Evolutionary conservation across 2,329 filamentous ascomycete species (phyloP).

Genomic region (Xylariaceae sp.): DNA sequence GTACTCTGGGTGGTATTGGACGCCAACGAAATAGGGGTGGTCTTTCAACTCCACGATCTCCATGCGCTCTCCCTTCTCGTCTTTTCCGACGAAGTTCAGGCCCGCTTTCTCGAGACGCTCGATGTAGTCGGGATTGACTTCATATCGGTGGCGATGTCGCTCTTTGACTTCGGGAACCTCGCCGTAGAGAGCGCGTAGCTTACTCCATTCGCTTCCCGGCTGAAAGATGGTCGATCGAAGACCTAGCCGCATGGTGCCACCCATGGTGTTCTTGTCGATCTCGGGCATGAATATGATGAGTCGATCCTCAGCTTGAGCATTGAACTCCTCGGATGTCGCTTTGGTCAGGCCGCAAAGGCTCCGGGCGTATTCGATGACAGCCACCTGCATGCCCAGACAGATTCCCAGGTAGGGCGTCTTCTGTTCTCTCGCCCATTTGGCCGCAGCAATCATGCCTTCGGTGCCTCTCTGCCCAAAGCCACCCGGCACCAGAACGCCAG

Average conservation of each 20-base stretch:
- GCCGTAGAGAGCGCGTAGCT: conserved; percentile 68
- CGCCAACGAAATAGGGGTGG: conserved; percentile 69
- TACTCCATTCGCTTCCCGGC: conserved; percentile 66
- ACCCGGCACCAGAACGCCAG: conserved; percentile 60
- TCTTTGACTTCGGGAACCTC: conserved; percentile 51
- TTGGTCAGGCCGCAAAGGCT: conserved; percentile 58
- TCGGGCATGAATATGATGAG: conserved; percentile 93
- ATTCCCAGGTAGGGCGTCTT: conserved; percentile 80
- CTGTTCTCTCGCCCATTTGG: conserved; percentile 79
- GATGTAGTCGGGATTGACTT: conserved; percentile 77
- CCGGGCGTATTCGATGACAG: conserved; percentile 81
- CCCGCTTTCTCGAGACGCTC: conserved; percentile 60
- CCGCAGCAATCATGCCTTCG: conserved; percentile 82
- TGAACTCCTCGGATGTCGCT: conserved; percentile 50
- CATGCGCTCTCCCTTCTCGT: conserved; percentile 71
- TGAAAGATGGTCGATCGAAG: conserved; percentile 70
- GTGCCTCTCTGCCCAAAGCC: conserved; percentile 77
- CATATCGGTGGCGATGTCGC: conserved; percentile 82
- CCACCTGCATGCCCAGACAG: conserved; percentile 87
- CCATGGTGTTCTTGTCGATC: conserved; percentile 49
- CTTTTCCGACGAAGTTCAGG: conserved; percentile 70
- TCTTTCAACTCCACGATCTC: conserved; percentile 76
- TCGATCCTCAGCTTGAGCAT: conserved; percentile 51
- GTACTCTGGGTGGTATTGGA: conserved; percentile 84
- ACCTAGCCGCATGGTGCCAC: conserved; percentile 82